phyloP scores from a whole-genome alignment of 2,329 filamentous ascomycete genomes.

The Aplosporella prunicola region DNA sequence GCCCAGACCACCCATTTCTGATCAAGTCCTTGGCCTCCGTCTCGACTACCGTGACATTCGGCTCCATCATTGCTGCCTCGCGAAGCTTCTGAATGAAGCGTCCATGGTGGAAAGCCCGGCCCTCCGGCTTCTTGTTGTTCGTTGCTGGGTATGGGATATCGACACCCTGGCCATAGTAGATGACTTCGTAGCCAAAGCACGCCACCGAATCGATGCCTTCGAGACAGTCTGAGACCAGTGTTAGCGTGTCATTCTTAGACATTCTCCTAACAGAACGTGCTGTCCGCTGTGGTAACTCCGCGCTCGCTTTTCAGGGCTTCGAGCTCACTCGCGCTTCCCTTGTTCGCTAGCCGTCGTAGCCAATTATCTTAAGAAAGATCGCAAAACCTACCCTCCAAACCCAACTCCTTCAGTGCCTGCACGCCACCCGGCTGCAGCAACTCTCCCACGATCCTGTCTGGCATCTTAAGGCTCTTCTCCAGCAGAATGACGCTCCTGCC shows the following conservation, averaged over 20 bases:
- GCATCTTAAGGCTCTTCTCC: conserved; percentile 82
- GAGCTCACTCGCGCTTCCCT: too few relatives aligned
- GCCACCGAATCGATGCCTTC: conserved; percentile 80
- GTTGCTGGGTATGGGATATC: conserved; percentile 64
- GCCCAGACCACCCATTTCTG: conserved; percentile 54
- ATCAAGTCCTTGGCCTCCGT: conserved; percentile 74
- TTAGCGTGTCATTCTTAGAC: too few relatives aligned
- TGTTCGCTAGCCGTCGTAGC: too few relatives aligned
- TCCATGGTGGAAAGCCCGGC: conserved; percentile 85
- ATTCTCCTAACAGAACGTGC: too few relatives aligned
- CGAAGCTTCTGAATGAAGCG: conserved; percentile 80
- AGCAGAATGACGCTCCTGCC: conserved; percentile 84
- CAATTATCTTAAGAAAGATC: background rate
- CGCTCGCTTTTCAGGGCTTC: too few relatives aligned
- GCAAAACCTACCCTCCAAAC: conserved; percentile 44
- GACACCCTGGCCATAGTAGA: conserved; percentile 66
- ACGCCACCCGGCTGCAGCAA: conserved; percentile 89
- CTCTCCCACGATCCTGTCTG: conserved; percentile 92
- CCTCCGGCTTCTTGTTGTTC: conserved; percentile 50
- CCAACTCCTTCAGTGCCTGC: conserved; percentile 67
- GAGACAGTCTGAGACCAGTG: conserved; percentile 62
- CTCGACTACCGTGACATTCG: conserved; percentile 85
- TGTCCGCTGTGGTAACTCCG: too few relatives aligned
- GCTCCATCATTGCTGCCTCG: conserved; percentile 59
- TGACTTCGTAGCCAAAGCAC: conserved; percentile 78